Conservation (phyloP, 2,329 filamentous ascomycete genomes). For the Parascedosporium putredinis region DNA sequence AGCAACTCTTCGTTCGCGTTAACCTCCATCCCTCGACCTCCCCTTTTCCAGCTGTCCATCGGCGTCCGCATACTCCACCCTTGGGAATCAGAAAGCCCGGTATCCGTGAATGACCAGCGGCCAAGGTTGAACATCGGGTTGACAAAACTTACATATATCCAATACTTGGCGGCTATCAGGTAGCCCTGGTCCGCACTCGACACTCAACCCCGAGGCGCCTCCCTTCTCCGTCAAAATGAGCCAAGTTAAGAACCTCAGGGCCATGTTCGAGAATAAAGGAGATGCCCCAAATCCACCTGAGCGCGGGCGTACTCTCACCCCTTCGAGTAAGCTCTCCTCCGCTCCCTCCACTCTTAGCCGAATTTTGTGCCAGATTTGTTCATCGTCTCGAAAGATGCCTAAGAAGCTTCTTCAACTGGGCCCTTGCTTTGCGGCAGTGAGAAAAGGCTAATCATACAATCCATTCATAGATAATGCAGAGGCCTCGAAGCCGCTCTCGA, state of each 20-base stretch:
- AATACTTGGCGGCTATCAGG: neutral
- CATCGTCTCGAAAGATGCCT: too few species aligned
- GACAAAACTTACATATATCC: too few species aligned
- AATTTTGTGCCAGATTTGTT: neutral
- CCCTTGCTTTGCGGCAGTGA: too few species aligned
- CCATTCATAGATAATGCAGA: slow-evolving; percentile 27
- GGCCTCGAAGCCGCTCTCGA: slow-evolving; percentile 58
- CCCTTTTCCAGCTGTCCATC: too few species aligned
- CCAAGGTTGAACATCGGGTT: too few species aligned
- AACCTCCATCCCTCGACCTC: too few species aligned
- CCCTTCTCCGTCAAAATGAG: slow-evolving; percentile 39
- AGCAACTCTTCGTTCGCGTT: too few species aligned
- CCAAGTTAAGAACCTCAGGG: slow-evolving; percentile 63
- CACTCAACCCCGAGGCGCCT: too few species aligned
- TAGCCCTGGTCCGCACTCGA: neutral
- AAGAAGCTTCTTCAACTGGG: neutral
- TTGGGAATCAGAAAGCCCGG: too few species aligned
- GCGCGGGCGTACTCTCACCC: slow-evolving; percentile 56
- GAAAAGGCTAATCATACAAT: neutral
- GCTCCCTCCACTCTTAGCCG: slow-evolving; percentile 10
- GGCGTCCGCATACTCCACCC: too few species aligned
- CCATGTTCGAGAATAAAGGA: slow-evolving; percentile 69
- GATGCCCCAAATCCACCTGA: slow-evolving; percentile 52
- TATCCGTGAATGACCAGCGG: too few species aligned
- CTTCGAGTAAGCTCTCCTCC: slow-evolving; percentile 27